A percentile compares a stretch with the other conserved stretches of the same genome.
These are phyloP conservation scores for Malassezia japonica DNA, from an alignment of 1,284 basidiomycete species.

Conservation along the genomic window DNA sequence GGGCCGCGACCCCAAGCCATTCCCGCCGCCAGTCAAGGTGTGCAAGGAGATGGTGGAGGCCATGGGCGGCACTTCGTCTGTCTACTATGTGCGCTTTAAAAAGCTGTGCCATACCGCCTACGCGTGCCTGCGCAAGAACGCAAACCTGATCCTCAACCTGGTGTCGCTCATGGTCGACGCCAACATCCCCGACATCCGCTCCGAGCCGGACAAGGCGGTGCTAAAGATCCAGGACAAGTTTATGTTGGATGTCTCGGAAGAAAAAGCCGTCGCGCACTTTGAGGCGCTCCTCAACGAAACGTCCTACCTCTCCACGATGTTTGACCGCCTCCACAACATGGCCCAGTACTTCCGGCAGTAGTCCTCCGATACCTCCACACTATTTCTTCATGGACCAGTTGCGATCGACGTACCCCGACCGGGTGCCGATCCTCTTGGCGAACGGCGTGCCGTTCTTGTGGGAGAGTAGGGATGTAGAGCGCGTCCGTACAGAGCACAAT, in stretches of 20 bases:
- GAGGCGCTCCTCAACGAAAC: constrained; percentile 88
- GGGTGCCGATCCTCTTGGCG: constrained; percentile 12
- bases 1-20: constrained; percentile 93
- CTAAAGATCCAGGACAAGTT: constrained; percentile 88
- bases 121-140: constrained; percentile 76
- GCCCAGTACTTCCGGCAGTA: constrained; percentile 44
- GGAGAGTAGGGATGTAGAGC: constrained; percentile 10
- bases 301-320: constrained; percentile 80
- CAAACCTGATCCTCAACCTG: constrained; percentile 94
- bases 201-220: constrained; percentile 58
- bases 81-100: constrained; percentile 88
- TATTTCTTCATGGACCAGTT: constrained; percentile 13
- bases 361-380: not conserved
- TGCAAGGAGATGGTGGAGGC: constrained; percentile 99
- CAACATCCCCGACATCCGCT: constrained; percentile 93
- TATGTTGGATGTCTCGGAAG: constrained; percentile 65
- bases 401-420: constrained; percentile 9
- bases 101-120: constrained; percentile 93
- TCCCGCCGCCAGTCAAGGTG: constrained; percentile 94
- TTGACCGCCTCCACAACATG: constrained; percentile 51
- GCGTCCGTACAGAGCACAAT: constrained; percentile 10
- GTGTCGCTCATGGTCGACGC: constrained; percentile 96
- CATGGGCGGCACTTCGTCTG: constrained; percentile 70
- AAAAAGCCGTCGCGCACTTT: constrained; percentile 80
- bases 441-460: constrained; percentile 12